Evolutionary conservation across 169 alveolate genomes (phyloP).

Genomic region (Perkinsus olseni): DNA sequence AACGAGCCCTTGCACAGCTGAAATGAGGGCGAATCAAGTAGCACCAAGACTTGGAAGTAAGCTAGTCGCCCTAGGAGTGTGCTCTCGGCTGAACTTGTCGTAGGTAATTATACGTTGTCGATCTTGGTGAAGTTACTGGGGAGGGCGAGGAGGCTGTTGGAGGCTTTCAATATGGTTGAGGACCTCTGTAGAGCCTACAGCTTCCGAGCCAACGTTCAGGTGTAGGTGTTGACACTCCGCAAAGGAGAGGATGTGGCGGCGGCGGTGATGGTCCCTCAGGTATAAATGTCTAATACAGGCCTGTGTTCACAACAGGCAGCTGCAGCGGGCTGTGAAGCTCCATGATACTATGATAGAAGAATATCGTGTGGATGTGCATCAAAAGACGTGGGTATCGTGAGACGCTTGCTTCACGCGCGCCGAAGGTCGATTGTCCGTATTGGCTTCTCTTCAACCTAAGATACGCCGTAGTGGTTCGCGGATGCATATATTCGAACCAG

Average conservation of each 20-base stretch:
- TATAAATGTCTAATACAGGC: neutral
- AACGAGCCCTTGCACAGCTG: slow-evolving; percentile 11
- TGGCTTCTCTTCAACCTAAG: no score
- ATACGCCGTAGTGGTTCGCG: neutral
- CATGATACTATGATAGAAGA: neutral
- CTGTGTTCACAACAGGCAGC: neutral
- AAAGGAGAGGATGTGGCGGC: neutral
- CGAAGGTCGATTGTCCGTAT: no score
- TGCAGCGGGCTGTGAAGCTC: neutral
- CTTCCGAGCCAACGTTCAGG: neutral
- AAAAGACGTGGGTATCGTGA: neutral
- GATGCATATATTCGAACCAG: neutral
- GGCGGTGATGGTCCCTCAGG: no score
- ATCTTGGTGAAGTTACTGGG: neutral
- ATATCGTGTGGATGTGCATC: neutral
- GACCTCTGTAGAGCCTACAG: neutral
- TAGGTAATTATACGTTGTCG: neutral
- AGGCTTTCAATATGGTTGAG: neutral
- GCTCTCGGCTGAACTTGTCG: neutral
- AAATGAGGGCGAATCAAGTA: neutral
- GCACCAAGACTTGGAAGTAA: neutral
- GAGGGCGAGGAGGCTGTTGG: neutral
- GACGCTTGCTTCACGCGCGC: neutral
- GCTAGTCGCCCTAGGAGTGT: no score
- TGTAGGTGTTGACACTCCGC: no score